Evolutionary conservation across 2,329 filamentous ascomycete genomes (phyloP).

Genomic region (Diaporthe vexans): DNA sequence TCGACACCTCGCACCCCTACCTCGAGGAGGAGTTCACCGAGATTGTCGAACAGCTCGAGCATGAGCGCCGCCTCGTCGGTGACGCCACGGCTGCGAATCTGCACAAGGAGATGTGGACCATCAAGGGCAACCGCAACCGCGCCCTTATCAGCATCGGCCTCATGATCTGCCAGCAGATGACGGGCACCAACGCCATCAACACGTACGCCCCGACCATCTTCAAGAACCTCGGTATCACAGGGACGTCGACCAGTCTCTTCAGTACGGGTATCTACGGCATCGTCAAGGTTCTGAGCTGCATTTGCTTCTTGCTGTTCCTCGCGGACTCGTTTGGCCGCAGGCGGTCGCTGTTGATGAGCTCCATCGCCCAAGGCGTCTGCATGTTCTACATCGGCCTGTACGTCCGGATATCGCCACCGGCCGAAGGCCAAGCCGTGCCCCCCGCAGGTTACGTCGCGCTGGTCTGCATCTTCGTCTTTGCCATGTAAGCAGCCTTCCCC

Average conservation of each 20-base stretch:
- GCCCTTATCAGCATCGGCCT: conserved; percentile 71
- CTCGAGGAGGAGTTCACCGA: conserved; percentile 72
- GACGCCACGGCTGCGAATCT: conserved; percentile 68
- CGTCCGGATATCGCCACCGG: conserved; percentile 61
- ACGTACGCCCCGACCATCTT: conserved; percentile 53
- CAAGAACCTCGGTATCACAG: conserved; percentile 54
- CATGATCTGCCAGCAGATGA: conserved; percentile 50
- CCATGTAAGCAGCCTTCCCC: conserved; percentile 50
- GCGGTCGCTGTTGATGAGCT: conserved; percentile 69
- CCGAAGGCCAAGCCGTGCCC: conserved; percentile 54
- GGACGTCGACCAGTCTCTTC: conserved; percentile 67
- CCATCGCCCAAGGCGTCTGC: conserved; percentile 47
- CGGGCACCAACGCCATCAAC: conserved; percentile 50
- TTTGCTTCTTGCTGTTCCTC: conserved; percentile 71
- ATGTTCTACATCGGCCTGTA: conserved; percentile 76
- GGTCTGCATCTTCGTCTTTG: conserved; percentile 75
- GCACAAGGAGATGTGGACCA: conserved; percentile 74
- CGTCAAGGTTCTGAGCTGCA: conserved; percentile 71
- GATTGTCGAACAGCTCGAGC: conserved; percentile 72
- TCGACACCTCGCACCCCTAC: conserved; percentile 66
- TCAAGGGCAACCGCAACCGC: conserved; percentile 73
- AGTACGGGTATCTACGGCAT: conserved; percentile 75
- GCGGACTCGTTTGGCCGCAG: conserved; percentile 73
- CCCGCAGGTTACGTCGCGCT: conserved; percentile 67
- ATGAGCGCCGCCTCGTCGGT: conserved; percentile 70